Evolutionary conservation across 495 filamentous ascomycete species (phyloP), one percentile per base, ranked within the genome.

Genomic region (Durotheca rogersii): DNA sequence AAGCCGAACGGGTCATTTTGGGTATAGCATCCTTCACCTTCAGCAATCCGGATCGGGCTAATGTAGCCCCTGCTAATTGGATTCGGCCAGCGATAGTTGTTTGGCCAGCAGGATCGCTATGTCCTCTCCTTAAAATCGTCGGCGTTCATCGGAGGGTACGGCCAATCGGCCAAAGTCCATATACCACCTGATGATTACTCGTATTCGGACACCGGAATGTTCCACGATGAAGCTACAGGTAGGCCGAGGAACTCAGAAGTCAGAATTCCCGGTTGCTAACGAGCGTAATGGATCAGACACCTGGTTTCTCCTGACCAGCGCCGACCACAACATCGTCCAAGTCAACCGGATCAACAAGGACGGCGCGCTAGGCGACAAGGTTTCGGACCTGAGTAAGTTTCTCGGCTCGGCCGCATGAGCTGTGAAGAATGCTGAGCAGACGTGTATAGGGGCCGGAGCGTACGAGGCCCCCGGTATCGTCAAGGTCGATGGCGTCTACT

Each of bases 171-270:
- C 11, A 71, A 72, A 41, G 70, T 74, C 4, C 61, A 69, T 21
- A 56, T 76, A 2, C 73, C 72, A 3, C 73, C 73, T 11, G 65
- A 61, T 45, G 58, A 62, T 30, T 74, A 76, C 53, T 58, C 65
- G 6, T 76, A 74, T 48, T 72, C 70, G 10, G 73, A 76, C 41
- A 73, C 68, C 2, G 73, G 73, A 2, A 75, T 76, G 66, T 75
- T 74, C 35, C 46, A 62, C 11, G 73, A 76, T 34, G 62, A 68
- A n/a, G 67, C 49, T 49, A 47, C 59, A 6, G 47, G 61, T 64
- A 32, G 46, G n/a, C 11, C 5, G 39, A 5, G 2, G 12, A 14
- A 6, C 12, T 11, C 11, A 50, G 37, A 3, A 40, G 2, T 1
- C 27, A 3, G 33, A 17, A 21, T 17, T 14, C 4, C 3, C 9